phyloP scores from a whole-genome alignment of 257 asterid genomes.

The Plantago elongata region DNA sequence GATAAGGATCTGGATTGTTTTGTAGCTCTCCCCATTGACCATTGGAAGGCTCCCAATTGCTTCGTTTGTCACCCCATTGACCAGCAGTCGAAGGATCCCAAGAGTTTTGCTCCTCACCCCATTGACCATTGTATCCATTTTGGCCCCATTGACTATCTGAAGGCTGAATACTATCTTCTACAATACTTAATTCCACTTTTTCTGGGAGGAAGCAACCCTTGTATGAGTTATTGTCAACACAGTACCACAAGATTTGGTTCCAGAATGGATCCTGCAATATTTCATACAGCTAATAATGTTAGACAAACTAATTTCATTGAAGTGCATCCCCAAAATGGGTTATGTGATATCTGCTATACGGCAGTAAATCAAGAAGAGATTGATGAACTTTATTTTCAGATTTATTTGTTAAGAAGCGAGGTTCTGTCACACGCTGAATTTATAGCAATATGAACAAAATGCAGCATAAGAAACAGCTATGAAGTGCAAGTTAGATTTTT shows the following conservation, averaged over 20 bases:
- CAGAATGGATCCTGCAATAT: conserved; percentile 67
- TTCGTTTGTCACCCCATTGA: conserved; percentile 6
- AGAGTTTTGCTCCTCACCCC: conserved; percentile 13
- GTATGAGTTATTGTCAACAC: conserved; percentile 68
- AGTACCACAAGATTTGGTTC: conserved; percentile 85
- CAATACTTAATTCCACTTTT: conserved; percentile 29
- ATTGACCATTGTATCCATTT: conserved; percentile 12
- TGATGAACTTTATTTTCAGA: no score
- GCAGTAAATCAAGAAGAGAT: not conserved
- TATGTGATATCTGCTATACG: no score
- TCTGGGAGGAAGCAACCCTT: conserved; percentile 84
- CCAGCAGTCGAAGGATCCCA: no score
- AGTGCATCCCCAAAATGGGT: no score
- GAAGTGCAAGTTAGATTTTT: not conserved
- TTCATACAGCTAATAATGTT: conserved; percentile 14
- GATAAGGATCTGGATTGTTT: conserved; percentile 1
- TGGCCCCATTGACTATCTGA: conserved; percentile 13
- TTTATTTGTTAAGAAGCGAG: not conserved
- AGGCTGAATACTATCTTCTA: conserved; percentile 8
- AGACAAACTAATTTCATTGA: not conserved
- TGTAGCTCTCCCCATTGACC: conserved; percentile 23
- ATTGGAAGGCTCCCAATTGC: no score
- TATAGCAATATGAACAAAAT: no score
- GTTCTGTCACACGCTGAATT: no score
- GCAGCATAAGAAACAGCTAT: not conserved